These are phyloP conservation scores for Filosporella fistucella DNA, from an alignment of 495 filamentous ascomycete genomes.

Conservation along the genomic window DNA sequence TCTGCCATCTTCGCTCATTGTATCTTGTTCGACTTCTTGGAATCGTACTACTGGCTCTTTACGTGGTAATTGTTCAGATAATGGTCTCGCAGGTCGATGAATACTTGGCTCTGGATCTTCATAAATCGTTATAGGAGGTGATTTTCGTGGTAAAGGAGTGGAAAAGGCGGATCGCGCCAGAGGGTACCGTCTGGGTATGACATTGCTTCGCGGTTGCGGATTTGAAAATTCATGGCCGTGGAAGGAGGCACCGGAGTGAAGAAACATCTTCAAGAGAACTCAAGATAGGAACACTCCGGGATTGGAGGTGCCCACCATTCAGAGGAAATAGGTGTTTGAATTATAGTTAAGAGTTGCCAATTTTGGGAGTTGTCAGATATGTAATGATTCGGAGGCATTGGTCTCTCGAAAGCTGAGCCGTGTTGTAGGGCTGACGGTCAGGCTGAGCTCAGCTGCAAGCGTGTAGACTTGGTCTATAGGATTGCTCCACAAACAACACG, in stretches of 20 bases:
- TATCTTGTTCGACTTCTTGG: constrained; percentile 18
- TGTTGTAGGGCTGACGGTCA: constrained; percentile 10
- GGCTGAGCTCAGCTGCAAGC: constrained; percentile 10
- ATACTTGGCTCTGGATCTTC: constrained; percentile 13
- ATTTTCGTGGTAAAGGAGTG: constrained; percentile 14
- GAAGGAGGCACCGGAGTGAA: constrained; percentile 19
- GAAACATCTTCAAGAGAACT: constrained; percentile 25
- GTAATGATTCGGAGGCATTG: constrained; percentile 5
- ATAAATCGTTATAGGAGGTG: constrained; percentile 12
- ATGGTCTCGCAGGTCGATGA: constrained; percentile 13
- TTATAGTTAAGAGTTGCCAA: too few relatives aligned
- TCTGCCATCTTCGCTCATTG: constrained; percentile 26
- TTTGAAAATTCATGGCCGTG: constrained; percentile 21
- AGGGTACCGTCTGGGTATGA: constrained; percentile 14
- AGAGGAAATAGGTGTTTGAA: too few relatives aligned
- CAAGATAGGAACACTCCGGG: constrained; percentile 11
- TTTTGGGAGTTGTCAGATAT: too few relatives aligned
- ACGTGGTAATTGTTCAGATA: constrained; percentile 15
- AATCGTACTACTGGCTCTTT: constrained; percentile 20
- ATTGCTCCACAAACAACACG: constrained; percentile 1
- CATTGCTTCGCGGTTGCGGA: constrained; percentile 4
- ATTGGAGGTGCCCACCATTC: constrained; percentile 13
- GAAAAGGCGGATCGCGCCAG: constrained; percentile 24
- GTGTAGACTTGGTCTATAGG: neutral
- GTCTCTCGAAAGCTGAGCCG: neutral